A percentile compares a stretch with the other conserved stretches of the same genome.
Evolutionary conservation across 805 yeast species (phyloP).

Genomic region (Cyberlindnera misumaiensis): DNA sequence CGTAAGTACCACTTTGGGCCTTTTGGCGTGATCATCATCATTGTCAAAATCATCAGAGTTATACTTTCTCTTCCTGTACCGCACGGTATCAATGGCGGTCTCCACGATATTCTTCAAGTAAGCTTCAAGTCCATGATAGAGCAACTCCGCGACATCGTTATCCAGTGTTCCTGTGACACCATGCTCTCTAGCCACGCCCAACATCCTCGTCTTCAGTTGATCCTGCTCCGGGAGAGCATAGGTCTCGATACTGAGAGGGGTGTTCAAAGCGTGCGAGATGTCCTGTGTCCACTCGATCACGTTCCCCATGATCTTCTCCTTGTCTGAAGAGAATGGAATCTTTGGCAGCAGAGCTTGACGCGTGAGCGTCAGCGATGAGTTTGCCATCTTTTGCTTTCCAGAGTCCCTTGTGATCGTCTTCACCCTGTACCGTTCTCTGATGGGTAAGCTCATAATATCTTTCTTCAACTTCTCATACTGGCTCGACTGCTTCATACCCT

Average conservation of each 20-base stretch:
- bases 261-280: constrained; percentile 74
- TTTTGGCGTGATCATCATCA: constrained; percentile 4
- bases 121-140: constrained; percentile 74
- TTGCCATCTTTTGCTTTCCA: constrained; percentile 70
- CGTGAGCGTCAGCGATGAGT: constrained; percentile 60
- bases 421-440: constrained; percentile 77
- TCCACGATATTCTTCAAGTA: constrained; percentile 73
- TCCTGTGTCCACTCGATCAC: constrained; percentile 89
- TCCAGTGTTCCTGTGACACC: constrained; percentile 81
- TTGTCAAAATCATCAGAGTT: constrained; percentile 4
- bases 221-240: constrained; percentile 81
- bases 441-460: constrained; percentile 80
- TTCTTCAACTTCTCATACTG: constrained; percentile 80
- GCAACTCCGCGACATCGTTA: constrained; percentile 68
- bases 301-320: constrained; percentile 28
- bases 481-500: constrained; percentile 47
- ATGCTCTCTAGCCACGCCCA: constrained; percentile 82
- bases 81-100: constrained; percentile 63
- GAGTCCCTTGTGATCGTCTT: constrained; percentile 78
- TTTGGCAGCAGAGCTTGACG: constrained; percentile 61
- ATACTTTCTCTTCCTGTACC: constrained; percentile 47
- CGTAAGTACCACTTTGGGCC: constrained; percentile 36
- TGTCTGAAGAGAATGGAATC: constrained; percentile 59
- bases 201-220: constrained; percentile 56
- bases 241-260: constrained; percentile 71